Conservation (phyloP, 257 asterid species). For the Solanum dulcamara region DNA sequence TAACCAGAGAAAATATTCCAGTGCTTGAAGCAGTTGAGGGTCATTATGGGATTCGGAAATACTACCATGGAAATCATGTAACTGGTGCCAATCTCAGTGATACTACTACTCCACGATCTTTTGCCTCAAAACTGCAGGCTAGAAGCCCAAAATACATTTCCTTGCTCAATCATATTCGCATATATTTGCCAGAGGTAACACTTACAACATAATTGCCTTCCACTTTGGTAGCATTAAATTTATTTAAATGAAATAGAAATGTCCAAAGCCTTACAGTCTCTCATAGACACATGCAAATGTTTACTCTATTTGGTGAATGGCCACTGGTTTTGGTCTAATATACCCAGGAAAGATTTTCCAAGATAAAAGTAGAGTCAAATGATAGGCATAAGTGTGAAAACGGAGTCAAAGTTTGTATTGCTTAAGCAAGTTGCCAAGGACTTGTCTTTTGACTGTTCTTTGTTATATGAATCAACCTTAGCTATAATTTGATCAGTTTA, state of each 20-base stretch:
- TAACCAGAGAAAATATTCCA: constrained; percentile 89
- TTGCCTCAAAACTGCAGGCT: constrained; percentile 90
- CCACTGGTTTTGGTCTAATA: not conserved
- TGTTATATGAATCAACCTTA: not conserved
- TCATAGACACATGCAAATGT: not conserved
- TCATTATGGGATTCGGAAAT: constrained; percentile 58
- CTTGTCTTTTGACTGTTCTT: not conserved
- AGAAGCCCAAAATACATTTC: constrained; percentile 90
- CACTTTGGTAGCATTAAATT: not conserved
- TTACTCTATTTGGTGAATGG: not conserved
- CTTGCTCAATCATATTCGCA: constrained; percentile 91
- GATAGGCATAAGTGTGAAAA: not conserved
- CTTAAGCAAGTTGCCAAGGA: not conserved
- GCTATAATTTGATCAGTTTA: not conserved
- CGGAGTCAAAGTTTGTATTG: not conserved
- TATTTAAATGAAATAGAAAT: not conserved
- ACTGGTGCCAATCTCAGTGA: constrained; percentile 68
- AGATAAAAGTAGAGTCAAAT: not conserved
- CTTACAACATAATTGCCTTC: not conserved
- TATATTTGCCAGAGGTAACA: constrained; percentile 92
- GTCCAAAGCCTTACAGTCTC: not conserved
- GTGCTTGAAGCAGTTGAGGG: constrained; percentile 96
- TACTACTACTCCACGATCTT: constrained; percentile 60
- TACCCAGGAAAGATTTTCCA: not conserved
- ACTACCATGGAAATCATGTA: constrained; percentile 91